Conservation (phyloP, 192 early-diverging fungal species). For the Rhizophlyctis rosea region DNA sequence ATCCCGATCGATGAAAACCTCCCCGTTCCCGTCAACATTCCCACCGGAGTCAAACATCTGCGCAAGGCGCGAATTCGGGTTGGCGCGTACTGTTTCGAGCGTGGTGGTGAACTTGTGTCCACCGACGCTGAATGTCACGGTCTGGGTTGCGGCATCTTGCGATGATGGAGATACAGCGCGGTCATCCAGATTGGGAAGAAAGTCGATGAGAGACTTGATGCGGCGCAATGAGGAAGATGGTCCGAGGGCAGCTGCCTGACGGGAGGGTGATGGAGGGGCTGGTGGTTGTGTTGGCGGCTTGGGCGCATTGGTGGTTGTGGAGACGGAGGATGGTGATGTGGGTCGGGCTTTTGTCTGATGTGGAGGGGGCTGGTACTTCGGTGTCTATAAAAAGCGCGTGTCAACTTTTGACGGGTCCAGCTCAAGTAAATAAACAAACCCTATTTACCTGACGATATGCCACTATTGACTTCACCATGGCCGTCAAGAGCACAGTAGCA, state of each 20-base stretch:
- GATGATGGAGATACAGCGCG: background rate
- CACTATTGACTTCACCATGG: background rate
- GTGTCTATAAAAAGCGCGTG: no score
- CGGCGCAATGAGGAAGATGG: background rate
- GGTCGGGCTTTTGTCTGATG: no score
- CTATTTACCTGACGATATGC: background rate
- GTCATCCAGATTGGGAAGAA: no score
- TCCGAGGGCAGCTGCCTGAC: background rate
- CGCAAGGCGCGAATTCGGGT: background rate
- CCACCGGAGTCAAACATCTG: background rate
- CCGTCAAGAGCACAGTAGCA: background rate
- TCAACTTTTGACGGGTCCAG: background rate
- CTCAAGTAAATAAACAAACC: background rate
- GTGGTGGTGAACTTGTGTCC: background rate
- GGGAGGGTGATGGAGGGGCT: no score
- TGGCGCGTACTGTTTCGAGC: background rate
- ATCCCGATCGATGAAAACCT: background rate
- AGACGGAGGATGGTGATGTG: background rate
- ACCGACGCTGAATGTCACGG: background rate
- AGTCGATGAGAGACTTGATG: background rate
- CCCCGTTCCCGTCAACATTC: background rate
- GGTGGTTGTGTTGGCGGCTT: no score
- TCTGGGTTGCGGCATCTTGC: background rate
- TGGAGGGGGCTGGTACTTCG: background rate
- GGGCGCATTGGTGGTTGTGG: background rate